Evolutionary conservation across 768 basidiomycete species (phyloP), one percentile per base, ranked within the genome.

Genomic region (Crassisporium funariophilum): DNA sequence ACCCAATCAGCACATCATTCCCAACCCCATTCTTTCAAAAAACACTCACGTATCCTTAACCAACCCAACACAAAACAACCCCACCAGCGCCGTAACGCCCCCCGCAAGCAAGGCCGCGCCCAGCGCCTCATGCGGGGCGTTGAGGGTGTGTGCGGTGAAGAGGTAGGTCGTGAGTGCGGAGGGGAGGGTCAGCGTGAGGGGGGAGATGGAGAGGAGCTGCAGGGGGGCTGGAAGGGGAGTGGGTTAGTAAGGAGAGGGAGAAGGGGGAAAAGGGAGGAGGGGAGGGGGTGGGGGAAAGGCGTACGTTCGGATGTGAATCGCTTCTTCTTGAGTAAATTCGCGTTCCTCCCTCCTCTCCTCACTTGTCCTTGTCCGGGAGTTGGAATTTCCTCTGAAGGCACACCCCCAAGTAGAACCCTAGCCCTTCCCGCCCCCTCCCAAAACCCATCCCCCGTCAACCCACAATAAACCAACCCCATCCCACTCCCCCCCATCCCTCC

Each of bases 101-200:
- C 86, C 92, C 17, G 86, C 87, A 3, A 95, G 70, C 12, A 95
- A 54, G 1, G 88, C 82, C 16, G 88, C 87, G 10, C 83, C 76
- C 6, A 93, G 72, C 0, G 91, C 90, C 56, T 87, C 78, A 36
- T 83, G 64, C 0, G 91, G 89, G 19, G 83, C 81, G 13, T 65
- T 62, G 16, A 92, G 67, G 0, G 87, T 85, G 65, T 91, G 89
- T 2, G 91, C 87, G n/a, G 92, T 88, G 55, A 95, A 90, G 15
- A 98, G 66, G 64, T 95, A 97, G 4, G 91, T 88, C 27, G 79
- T 69, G 21, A 95, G 71, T 11, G 91, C 84, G 52, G 91, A 88
- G 4, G 91, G 88, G 52, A 94, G 77, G 1, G 89, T 88, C 49
- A 93, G 71, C 1, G 86, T 88, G 40, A 91, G 71, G 13, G 92